Percentiles rank a stretch among this genome's conserved stretches.
These are phyloP conservation scores for Pichia kluyveri DNA, from an alignment of 805 yeast species.

Conservation along the genomic window DNA sequence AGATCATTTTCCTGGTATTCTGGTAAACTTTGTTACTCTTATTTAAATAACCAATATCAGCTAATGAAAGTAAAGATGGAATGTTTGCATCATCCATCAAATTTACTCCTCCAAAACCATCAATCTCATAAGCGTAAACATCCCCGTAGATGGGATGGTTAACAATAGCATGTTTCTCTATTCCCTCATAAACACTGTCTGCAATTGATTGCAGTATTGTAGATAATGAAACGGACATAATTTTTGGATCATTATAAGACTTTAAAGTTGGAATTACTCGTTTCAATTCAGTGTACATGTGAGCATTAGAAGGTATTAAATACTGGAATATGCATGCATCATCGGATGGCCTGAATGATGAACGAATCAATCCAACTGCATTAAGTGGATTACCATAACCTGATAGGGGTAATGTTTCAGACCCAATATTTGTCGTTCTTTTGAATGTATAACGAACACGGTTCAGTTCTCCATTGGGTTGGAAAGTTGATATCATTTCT, in stretches of 20 bases:
- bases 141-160: conserved; percentile 61
- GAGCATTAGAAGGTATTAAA: conserved; percentile 82
- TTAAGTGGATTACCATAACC: conserved; percentile 85
- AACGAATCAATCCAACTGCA: conserved; percentile 63
- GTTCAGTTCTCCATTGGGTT: conserved; percentile 37
- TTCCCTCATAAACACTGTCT: conserved; percentile 40
- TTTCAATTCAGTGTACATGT: conserved; percentile 55
- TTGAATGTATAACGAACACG: conserved; percentile 58
- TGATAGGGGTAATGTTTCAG: conserved; percentile 70
- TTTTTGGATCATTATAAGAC: conserved; percentile 2
- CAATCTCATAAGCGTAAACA: conserved; percentile 84
- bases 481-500: conserved; percentile 56
- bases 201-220: conserved; percentile 17
- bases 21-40: conserved; percentile 52
- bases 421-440: conserved; percentile 63
- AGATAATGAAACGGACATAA: background rate
- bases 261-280: conserved; percentile 24
- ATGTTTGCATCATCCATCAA: conserved; percentile 90
- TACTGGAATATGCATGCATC: conserved; percentile 77
- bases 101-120: conserved; percentile 67
- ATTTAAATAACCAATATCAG: conserved; percentile 61
- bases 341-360: conserved; percentile 84
- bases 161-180: conserved; percentile 55
- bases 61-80: conserved; percentile 73
- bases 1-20: conserved; percentile 71